Percentiles rank a stretch among this genome's conserved stretches.
Conservation (phyloP, 2,329 filamentous ascomycete genomes). For the Magnaporthales sp. region DNA sequence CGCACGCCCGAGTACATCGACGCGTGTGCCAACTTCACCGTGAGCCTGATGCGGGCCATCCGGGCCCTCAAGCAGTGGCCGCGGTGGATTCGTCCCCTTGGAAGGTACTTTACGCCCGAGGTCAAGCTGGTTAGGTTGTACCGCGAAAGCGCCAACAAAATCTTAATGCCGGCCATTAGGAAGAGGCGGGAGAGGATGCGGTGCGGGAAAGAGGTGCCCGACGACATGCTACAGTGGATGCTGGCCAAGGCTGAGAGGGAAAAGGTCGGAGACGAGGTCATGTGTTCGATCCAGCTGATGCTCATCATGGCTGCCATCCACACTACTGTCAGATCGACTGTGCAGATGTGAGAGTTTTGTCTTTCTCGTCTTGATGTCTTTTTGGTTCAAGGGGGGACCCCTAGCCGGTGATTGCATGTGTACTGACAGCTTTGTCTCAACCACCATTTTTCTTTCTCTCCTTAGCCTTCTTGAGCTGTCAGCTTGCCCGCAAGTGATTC, state of each 20-base stretch:
- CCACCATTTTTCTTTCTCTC: neutral
- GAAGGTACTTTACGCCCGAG: constrained; percentile 5
- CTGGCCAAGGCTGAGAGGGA: constrained; percentile 12
- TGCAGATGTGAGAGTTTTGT: neutral
- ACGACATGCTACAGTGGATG: constrained; percentile 7
- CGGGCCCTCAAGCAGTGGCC: constrained; percentile 1
- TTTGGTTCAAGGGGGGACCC: too few species aligned
- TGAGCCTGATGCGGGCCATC: constrained; percentile 9
- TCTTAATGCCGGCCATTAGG: neutral
- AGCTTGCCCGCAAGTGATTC: constrained; percentile 37
- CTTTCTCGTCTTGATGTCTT: neutral
- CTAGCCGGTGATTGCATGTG: neutral
- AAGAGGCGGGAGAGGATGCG: constrained; percentile 1
- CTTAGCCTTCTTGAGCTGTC: constrained; percentile 33
- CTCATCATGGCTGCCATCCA: constrained; percentile 41
- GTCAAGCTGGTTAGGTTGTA: constrained; percentile 5
- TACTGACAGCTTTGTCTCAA: neutral
- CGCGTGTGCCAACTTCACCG: constrained; percentile 34
- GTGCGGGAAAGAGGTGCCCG: neutral
- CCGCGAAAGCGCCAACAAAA: neutral
- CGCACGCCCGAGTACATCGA: constrained; percentile 33
- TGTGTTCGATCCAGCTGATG: constrained; percentile 23
- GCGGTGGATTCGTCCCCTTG: neutral
- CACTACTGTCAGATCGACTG: constrained; percentile 33
- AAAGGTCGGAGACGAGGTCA: neutral